These are phyloP conservation scores for Penicillium aurantiogriseum DNA, from an alignment of 2,329 filamentous ascomycete species.

Conservation along the genomic window DNA sequence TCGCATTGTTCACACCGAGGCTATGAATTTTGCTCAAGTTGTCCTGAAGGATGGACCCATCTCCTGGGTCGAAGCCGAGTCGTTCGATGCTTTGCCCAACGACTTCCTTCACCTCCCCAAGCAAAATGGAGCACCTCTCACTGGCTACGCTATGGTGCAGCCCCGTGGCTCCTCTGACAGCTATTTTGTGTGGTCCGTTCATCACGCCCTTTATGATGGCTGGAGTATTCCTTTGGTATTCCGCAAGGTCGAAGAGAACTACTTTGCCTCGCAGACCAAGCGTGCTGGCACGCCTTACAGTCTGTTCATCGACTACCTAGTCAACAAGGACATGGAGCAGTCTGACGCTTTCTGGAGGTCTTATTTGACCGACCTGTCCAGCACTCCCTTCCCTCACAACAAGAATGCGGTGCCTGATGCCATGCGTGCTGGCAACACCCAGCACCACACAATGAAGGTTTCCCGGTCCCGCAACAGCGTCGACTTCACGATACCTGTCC, in stretches of 20 bases:
- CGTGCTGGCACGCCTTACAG: constrained; percentile 24
- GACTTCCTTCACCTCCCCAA: constrained; percentile 29
- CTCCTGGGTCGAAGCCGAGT: constrained; percentile 33
- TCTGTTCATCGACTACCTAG: constrained; percentile 34
- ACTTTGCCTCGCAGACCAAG: constrained; percentile 19
- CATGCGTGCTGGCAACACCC: constrained; percentile 27
- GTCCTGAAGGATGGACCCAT: constrained; percentile 39
- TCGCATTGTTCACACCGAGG: constrained; percentile 43
- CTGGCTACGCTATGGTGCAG: constrained; percentile 38
- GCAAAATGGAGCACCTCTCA: constrained; percentile 37
- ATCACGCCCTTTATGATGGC: constrained; percentile 55
- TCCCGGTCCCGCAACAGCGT: constrained; percentile 18
- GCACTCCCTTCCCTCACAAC: constrained; percentile 31
- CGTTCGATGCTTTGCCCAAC: constrained; percentile 28
- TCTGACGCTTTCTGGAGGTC: constrained; percentile 37
- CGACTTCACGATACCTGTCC: constrained; percentile 47
- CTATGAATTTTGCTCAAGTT: constrained; percentile 41
- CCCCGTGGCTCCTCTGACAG: constrained; percentile 20
- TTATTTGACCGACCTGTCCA: constrained; percentile 29
- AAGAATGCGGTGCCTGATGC: constrained; percentile 21
- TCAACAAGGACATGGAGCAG: constrained; percentile 24
- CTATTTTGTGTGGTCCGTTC: constrained; percentile 51
- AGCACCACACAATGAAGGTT: constrained; percentile 25
- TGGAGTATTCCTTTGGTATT: constrained; percentile 44
- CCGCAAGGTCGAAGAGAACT: constrained; percentile 38